These are phyloP conservation scores for Diplodia corticola DNA, from an alignment of 2,329 filamentous ascomycete species.

Conservation along the genomic window DNA sequence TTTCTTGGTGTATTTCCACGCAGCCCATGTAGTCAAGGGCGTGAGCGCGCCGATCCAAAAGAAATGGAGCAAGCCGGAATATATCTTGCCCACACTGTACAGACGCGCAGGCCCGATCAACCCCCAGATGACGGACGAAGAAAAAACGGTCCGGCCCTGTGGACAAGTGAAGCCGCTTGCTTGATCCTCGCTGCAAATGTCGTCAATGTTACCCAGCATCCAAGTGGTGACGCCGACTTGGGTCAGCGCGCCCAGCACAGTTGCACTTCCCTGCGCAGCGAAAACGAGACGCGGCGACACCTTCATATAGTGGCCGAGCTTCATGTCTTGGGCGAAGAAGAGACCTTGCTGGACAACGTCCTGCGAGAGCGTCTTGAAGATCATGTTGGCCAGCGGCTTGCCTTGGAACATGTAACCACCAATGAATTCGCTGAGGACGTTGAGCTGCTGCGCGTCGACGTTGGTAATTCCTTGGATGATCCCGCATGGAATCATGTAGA, in stretches of 20 bases:
- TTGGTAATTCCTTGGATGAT: constrained; percentile 24
- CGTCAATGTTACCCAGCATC: constrained; percentile 57
- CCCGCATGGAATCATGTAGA: constrained; percentile 20
- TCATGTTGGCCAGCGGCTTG: constrained; percentile 68
- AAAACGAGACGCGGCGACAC: constrained; percentile 67
- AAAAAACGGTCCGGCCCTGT: constrained; percentile 63
- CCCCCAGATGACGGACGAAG: constrained; percentile 62
- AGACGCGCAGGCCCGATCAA: constrained; percentile 70
- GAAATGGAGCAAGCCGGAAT: constrained; percentile 67
- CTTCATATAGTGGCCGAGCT: constrained; percentile 54
- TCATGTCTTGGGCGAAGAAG: constrained; percentile 23
- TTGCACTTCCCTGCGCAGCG: constrained; percentile 64
- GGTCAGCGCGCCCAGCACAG: constrained; percentile 65
- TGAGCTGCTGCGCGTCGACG: constrained; percentile 45
- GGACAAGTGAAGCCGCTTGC: constrained; percentile 56
- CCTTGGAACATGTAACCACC: constrained; percentile 73
- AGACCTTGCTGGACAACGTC: constrained; percentile 23
- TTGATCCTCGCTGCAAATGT: constrained; percentile 56
- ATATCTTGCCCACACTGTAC: constrained; percentile 64
- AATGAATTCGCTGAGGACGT: constrained; percentile 57
- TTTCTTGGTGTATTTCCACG: constrained; percentile 61
- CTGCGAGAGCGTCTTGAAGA: constrained; percentile 30
- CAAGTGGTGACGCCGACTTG: constrained; percentile 66
- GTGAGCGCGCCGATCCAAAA: constrained; percentile 66
- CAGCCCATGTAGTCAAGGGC: constrained; percentile 61